Evolutionary conservation across 768 basidiomycete genomes (phyloP), one percentile per base, ranked within the genome.

Genomic region (Mycena sanguinolenta): DNA sequence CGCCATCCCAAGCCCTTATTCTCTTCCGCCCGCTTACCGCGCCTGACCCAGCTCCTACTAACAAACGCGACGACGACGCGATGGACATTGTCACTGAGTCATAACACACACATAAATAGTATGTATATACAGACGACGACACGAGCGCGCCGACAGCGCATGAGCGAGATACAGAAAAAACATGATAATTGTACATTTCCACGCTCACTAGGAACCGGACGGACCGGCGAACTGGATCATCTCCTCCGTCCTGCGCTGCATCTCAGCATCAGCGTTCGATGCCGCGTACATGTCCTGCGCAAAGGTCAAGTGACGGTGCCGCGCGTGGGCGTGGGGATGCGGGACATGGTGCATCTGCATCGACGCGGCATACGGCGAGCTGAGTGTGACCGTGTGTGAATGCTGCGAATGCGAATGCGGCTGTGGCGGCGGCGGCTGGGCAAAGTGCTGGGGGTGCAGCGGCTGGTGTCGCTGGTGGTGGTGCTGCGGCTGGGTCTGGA

Each of bases 311-410:
- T 91, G 90, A 71, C 91, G 92, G 71, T 92, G 91, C 38, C 91
- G 87, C 0, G 92, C 90, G 74, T 94, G 92, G 0, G 92, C 91
- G 67, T 93, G 92, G 2, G 92, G 91, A 72, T 93, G 92, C 2
- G 92, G 91, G 53, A 94, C 91, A 72, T 93, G 93, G 74, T 94
- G 92, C 91, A 94, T 92, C 75, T 88, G 90, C 27, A 84, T 76
- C 36, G 70, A 34, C 7, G 84, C 77, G 17, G 87, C 79, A 76
- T 90, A 93, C 21, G 90, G 87, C n/a, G 89, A 80, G 63, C 86
- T 89, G 32, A 92, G 81, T 2, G 86, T 83, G 38, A 89, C 83
- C 6, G 85, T 36, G 55, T 65, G 71, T 38, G 65, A 38, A 42
- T 60, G 65, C 30, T 57, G 63, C 21, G 57, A 57, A 23, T 57